A percentile compares a stretch with the other conserved stretches of the same genome.
Evolutionary conservation across 441 rosid species (phyloP).

Genomic region (Pelargonium fulgidum): DNA sequence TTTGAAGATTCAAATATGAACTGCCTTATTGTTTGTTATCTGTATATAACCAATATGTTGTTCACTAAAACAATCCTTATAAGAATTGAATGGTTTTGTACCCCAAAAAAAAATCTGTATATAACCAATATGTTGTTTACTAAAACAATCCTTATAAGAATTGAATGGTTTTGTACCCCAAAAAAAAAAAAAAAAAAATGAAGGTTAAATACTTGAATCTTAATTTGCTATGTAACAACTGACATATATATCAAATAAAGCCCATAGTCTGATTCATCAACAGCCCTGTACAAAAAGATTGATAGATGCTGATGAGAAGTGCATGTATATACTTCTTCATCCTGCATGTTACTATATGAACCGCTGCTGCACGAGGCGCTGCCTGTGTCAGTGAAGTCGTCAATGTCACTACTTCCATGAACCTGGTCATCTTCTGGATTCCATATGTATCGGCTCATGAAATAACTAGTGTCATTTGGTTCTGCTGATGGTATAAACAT

Average conservation of each 20-base stretch:
- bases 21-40: background rate
- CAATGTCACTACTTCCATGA: constrained; percentile 80
- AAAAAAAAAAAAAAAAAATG: too few relatives aligned
- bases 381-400: constrained; percentile 75
- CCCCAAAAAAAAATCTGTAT: background rate
- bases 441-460: constrained; percentile 92
- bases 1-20: background rate
- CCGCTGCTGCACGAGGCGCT: constrained; percentile 46
- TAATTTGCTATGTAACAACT: constrained; percentile 11
- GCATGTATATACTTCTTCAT: constrained; percentile 61
- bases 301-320: constrained; percentile 14
- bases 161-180: background rate
- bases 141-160: background rate
- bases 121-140: background rate
- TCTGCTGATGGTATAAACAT: constrained; percentile 90
- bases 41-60: background rate
- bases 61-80: background rate
- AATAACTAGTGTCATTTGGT: constrained; percentile 80
- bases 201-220: background rate
- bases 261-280: constrained; percentile 8
- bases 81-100: background rate
- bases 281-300: constrained; percentile 1
- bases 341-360: constrained; percentile 56
- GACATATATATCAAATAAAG: constrained; percentile 3
- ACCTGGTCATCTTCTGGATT: constrained; percentile 72